Evolutionary conservation across 192 early-diverging fungal genomes (phyloP), one percentile per base, ranked within the genome.

Genomic region (Mortierella alpina): DNA sequence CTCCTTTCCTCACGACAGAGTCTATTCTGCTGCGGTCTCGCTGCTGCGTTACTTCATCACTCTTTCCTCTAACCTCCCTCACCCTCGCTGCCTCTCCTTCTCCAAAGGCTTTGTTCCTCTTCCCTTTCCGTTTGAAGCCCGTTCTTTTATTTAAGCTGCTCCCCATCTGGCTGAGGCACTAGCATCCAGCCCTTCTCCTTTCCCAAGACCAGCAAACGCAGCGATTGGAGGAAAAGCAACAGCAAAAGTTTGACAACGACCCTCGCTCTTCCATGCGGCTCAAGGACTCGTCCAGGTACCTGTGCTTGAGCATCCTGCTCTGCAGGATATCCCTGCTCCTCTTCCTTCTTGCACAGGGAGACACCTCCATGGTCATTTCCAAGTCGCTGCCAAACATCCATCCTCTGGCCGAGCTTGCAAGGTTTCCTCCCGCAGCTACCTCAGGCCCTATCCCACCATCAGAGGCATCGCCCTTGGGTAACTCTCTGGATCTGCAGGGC

Each of bases 251-350:
- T 17, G 42, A 39, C 49, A 66, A 47, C 47, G 12, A 11, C 55
- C 54, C 42, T 18, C 14, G 20, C 12, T 15, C 22, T n/a, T 61
- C 22, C 45, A 80, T 80, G 77, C 63, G 70, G 66, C 64, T 68
- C 69, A 72, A 54, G 77, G 70, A 72, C 77, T 68, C 65, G 70
- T 59, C 58, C 47, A 48, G 41, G 65, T 72, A 56, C 63, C 11
- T 68, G 70, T 65, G 66, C 67, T 59, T 76, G 58, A 63, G 57
- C 65, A 62, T 80, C 60, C 47, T 72, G 59, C 52, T 70, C 63
- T 63, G 54, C 68, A 50, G 59, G 55, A 58, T 72, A 56, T 46
- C 70, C 40, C 40, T 68, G 11, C 23, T 72, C 23, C n/a, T 55
- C 31, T 52, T 53, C 50, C 46, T 80, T n/a, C 17, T 59, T 14